Base-by-base conservation (phyloP, 78 protist genomes). In the Andalucia godoyi region DNA sequence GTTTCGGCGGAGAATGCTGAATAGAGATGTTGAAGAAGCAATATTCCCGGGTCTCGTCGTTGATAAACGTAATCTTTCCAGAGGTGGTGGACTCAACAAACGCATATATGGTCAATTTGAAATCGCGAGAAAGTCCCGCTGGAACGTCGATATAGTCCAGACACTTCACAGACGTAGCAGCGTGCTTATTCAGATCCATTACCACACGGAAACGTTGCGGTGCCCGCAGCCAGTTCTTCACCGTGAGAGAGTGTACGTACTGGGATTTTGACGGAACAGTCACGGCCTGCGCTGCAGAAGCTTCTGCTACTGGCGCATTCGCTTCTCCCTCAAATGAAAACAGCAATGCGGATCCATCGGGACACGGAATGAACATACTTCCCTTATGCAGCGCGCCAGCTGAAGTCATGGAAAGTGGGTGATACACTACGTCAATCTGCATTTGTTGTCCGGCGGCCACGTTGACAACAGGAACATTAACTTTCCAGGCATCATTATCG, bases 101-200 rank as follows among this genome's bases (percentile, higher is more conserved):
- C 18, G 81, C 58, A 62, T 27, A 30, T 52, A 75, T 47, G 40
- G 2, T 0, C 30, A 79, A 65, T 58, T 43, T 30, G 71, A 71
- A 79, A 3, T 57, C 51, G 15, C 83, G 61, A 64, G 5, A 10
- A 25, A 29, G 0, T 6, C 15, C 0, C 25, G 79, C 69, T 6
- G 85, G 90, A 36, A 84, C 83, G 57, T 84, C 90, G 46, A 84
- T 55, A 57, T 54, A 53, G 46, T 57, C 55, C 53, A 60, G 66
- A 0, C 85, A 69, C 45, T 15, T 45, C 38, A 78, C 47, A 23
- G 42, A 1, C 45, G 59, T 49, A 25, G 72, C 1, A 10, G 34
- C 18, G 33, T 51, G 60, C 23, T 6, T n/a, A 33, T 2, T 9
- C 34, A 3, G 18, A 7, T 43, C 23, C 45, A 62, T 30, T 21